phyloP scores from a whole-genome alignment of 148 eudicot species.

The Vaccinium darrowii region DNA sequence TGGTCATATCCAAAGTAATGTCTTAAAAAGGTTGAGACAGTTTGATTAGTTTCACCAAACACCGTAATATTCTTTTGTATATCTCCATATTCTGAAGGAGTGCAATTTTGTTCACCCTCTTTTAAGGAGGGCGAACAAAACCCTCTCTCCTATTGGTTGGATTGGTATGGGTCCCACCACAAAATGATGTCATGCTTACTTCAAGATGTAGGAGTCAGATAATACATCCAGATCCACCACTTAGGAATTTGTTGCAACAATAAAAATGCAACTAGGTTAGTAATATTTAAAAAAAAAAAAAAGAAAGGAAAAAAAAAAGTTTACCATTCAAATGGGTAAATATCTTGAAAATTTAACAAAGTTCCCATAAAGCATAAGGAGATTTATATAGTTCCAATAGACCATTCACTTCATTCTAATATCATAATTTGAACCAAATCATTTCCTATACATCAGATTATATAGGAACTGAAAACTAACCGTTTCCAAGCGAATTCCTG shows the following conservation, averaged over 20 bases:
- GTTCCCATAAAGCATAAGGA: neutral
- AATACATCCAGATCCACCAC: conserved; percentile 81
- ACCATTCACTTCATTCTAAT: neutral
- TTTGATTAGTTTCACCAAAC: conserved; percentile 37
- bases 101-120: no score
- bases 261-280: neutral
- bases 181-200: no score
- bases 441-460: neutral
- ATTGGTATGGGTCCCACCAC: no score
- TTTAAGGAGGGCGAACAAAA: no score
- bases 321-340: neutral
- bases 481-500: neutral
- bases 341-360: neutral
- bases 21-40: conserved; percentile 47
- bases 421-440: neutral
- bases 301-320: neutral
- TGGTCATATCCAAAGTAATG: conserved; percentile 64
- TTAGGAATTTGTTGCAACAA: conserved; percentile 62
- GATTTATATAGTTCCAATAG: neutral
- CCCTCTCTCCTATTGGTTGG: no score
- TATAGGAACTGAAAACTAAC: neutral
- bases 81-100: conserved; percentile 62
- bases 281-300: neutral
- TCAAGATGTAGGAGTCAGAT: conserved; percentile 49
- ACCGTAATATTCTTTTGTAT: conserved; percentile 34